Base-by-base conservation (phyloP, 2,329 filamentous ascomycete species). In the Tolypocladium inflatum region DNA sequence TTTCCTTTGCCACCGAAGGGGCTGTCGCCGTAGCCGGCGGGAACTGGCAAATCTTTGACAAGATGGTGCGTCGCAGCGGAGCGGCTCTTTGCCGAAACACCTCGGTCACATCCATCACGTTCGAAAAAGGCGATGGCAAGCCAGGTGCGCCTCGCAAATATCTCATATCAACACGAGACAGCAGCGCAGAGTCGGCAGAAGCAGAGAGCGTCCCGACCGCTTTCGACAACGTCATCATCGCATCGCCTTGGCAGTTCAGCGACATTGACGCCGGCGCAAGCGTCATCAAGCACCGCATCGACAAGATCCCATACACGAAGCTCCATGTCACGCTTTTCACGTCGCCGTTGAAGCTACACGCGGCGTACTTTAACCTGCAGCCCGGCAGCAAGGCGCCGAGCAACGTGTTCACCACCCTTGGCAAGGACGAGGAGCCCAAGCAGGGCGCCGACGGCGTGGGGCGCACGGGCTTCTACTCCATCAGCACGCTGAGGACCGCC, bases 1-100 rank as follows among this genome's bases (percentile, higher is more conserved):
- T 95, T 2, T 93, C 91, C 50, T 90, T 97, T 85, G 89, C 92
- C 2, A 89, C 91, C 0, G 87, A 93, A 56, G 91, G 91, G 8
- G 90, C 92, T 0, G 84, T 91, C 69, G 79, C 88, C 21, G 82
- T 97, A 1, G 73, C 82, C 17, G 91, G 91, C 8, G 94, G 94
- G 2, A 99, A 97, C 71, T 97, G 92, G 91, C 86, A 84, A 65
- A 96, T 99, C 57, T 99, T 99, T 68, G 81, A 87, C n/a, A 76
- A 80, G 51, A 95, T 97, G 88, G 76, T 93, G 1, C 78, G 82
- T 42, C 74, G 77, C 0, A 87, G 90, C 1, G 74, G 79, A 3
- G 85, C 89, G 0, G 72, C 76, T 0, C 63, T 92, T 6, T 74
- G 77, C 43, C 76, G 89, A 30, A 88, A 92, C 65, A 89, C 87